Base-by-base conservation (phyloP, 768 basidiomycete species). In the Psilocybe subaeruginosa region DNA sequence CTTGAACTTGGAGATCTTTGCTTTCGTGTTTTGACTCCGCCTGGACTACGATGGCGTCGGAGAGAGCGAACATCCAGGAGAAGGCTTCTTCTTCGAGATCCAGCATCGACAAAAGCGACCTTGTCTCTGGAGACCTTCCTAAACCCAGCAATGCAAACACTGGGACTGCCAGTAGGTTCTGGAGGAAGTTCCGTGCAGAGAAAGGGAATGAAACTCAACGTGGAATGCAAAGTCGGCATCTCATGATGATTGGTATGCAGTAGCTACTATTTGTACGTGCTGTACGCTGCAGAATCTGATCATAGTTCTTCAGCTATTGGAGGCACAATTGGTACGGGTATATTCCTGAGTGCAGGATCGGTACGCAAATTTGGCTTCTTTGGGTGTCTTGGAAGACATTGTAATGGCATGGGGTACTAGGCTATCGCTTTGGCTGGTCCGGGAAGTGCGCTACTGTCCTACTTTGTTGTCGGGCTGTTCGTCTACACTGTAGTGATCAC, bases 401-500 rank as follows among this genome's bases (percentile, higher is more conserved):
- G 14, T n/a, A 43, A 14, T 57, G 33, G 0, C 46, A 49, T n/a
- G 16, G 43, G 9, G 14, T 23, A 12, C 31, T 35, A 83, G 81
- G 79, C 85, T 3, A 79, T 88, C 30, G 78, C 81, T 4, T 69
- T 80, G 3, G 86, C 86, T 37, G 87, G 87, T 43, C 85, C 87
- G 7, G 86, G 79, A 16, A 86, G 86, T 62, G 80, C 87, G n/a
- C 70, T 89, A 16, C 68, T 89, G 2, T 85, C 86, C 1, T 89
- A 87, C 69, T 74, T 79, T 27, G 78, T 86, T 51, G 84, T 87
- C 53, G 85, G 85, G 16, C 7, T 84, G 23, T 86, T 87, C 71
- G 83, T 85, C 29, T 86, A 85, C 69, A 74, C 81, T 43, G 85
- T 87, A 37, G 85, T 88, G 49, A 85, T 87, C 29, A 73, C 84